Percentiles rank a stretch among this genome's conserved stretches.
Conservation (phyloP, 2,329 filamentous ascomycete species). For the Sclerotinia borealis region DNA sequence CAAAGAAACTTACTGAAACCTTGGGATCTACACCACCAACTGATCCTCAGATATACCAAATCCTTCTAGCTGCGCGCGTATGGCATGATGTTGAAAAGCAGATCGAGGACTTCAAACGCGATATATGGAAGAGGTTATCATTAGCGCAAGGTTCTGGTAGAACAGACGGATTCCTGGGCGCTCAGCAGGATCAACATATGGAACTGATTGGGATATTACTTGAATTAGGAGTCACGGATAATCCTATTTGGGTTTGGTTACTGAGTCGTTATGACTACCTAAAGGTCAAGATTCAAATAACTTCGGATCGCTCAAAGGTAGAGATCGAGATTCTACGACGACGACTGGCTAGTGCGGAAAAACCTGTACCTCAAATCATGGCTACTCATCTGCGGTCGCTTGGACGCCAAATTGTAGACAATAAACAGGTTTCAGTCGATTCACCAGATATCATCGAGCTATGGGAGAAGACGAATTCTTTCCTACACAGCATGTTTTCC, state of each 20-base stretch:
- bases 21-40: constrained; percentile 53
- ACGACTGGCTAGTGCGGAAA: constrained; percentile 67
- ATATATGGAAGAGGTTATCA: constrained; percentile 77
- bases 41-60: constrained; percentile 76
- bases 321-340: constrained; percentile 89
- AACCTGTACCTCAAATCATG: constrained; percentile 61
- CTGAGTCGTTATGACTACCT: constrained; percentile 83
- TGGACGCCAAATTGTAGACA: constrained; percentile 58
- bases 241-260: constrained; percentile 95
- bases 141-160: constrained; percentile 51
- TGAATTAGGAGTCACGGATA: constrained; percentile 92
- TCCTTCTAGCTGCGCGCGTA: constrained; percentile 85
- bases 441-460: constrained; percentile 75
- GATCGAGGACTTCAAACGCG: constrained; percentile 78
- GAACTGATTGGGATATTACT: constrained; percentile 82
- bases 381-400: constrained; percentile 73
- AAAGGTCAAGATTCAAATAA: constrained; percentile 74
- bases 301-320: constrained; percentile 78
- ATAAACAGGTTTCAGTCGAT: constrained; percentile 62
- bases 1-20: constrained; percentile 59
- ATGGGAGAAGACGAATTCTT: constrained; percentile 82
- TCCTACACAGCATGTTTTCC: constrained; percentile 69
- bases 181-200: constrained; percentile 75
- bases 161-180: constrained; percentile 16
- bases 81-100: constrained; percentile 92